Evolutionary conservation across 225 moss, liverwort and hornwort genomes (phyloP), one percentile per base, ranked within the genome.

Genomic region (Straminergon stramineum): DNA sequence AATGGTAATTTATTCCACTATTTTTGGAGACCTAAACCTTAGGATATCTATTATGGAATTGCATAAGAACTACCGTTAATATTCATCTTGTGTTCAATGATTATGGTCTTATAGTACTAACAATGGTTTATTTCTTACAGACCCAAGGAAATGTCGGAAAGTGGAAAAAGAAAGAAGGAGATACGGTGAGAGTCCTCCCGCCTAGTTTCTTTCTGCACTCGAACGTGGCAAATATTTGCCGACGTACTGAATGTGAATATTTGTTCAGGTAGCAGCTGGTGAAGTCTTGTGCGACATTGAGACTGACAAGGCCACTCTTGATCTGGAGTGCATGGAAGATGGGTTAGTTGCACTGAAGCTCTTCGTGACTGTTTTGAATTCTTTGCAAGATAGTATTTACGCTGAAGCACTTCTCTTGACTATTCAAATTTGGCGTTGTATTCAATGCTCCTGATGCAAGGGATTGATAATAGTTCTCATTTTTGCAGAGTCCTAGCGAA

Each of bases 231-330:
- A 53, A 56, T 75, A 9, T 85, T 81, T 83, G 51, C 80, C 66
- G 5, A 41, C 58, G n/a, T 77, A 73, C 60, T 87, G 58, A 83
- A 83, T 62, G 37, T 83, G 68, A 18, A 69, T 80, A 83, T 45
- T 45, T 85, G 18, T 87, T 87, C 92, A 99, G 97, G 96, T 97
- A 82, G 70, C 93, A 63, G 96, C 96, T 85, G 98, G 98, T 78
- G 97, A 99, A 89, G 97, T 97, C 64, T 91, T 99, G 79, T 96
- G 96, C 85, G 96, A 99, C 90, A 99, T 99, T 56, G 97, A 99
- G 92, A 99, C 98, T 31, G 98, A 99, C 82, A 99, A 99, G 92
- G 98, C 98, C 55, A 96, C 98, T 62, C 94, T 99, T 91, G 98
- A 99, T 90, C 90, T 99, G 89, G 98, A 99, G 89, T 94, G 95